Percentiles rank a stretch among this genome's conserved stretches.
These are phyloP conservation scores for Prosopis cineraria DNA, from an alignment of 306 rosid species.

Conservation along the genomic window DNA sequence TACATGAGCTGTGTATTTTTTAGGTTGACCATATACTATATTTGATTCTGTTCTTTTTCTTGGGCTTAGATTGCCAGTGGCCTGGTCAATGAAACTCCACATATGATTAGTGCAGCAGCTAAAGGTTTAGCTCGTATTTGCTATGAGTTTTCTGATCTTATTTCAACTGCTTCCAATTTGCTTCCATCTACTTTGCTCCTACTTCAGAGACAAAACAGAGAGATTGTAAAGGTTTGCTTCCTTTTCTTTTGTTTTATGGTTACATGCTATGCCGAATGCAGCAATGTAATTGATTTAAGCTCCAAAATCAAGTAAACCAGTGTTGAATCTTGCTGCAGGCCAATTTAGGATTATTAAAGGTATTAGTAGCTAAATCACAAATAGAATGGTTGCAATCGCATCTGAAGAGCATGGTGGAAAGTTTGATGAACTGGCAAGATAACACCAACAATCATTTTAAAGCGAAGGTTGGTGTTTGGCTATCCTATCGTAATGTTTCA, in stretches of 20 bases:
- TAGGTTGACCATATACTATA: background rate
- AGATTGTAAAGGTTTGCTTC: conserved; percentile 67
- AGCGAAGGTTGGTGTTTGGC: conserved; percentile 60
- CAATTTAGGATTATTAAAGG: conserved; percentile 81
- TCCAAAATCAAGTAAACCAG: background rate
- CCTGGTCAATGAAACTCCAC: conserved; percentile 76
- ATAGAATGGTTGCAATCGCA: conserved; percentile 69
- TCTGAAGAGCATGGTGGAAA: conserved; percentile 72
- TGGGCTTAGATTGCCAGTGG: conserved; percentile 73
- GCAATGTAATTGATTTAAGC: conserved; percentile 1
- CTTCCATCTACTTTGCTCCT: conserved; percentile 69
- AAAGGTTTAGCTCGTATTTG: conserved; percentile 93
- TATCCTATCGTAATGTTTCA: background rate
- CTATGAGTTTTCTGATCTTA: conserved; percentile 86
- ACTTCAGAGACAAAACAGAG: conserved; percentile 67
- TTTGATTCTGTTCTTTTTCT: conserved; percentile 15
- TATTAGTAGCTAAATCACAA: conserved; percentile 82
- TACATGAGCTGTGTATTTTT: conserved; percentile 7
- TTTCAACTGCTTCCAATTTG: conserved; percentile 62
- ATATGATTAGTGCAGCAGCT: conserved; percentile 85
- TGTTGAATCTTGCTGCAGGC: conserved; percentile 62
- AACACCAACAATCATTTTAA: conserved; percentile 74
- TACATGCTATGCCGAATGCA: conserved; percentile 15
- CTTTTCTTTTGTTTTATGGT: conserved; percentile 20
- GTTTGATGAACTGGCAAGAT: conserved; percentile 88